Conservation (phyloP, 306 rosid genomes). For the Lotus japonicus region DNA sequence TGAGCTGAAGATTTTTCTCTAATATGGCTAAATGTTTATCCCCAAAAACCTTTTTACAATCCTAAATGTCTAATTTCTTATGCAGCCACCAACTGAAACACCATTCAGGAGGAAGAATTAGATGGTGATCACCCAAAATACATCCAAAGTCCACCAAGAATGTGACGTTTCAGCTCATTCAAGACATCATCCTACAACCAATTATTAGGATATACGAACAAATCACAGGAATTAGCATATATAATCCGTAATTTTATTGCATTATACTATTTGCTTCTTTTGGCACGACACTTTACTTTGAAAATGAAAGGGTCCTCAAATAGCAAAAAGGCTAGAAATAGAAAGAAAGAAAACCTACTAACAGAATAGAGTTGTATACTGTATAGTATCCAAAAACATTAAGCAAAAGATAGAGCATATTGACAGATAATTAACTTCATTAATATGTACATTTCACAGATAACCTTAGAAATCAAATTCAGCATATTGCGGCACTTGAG, state of each 20-base stretch:
- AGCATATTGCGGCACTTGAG: not conserved
- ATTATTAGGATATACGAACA: not conserved
- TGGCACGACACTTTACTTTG: not conserved
- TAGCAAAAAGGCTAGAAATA: not conserved
- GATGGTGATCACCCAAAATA: not conserved
- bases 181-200: not conserved
- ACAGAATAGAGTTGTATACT: not conserved
- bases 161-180: not conserved
- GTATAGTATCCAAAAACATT: too few relatives aligned
- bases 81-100: not conserved
- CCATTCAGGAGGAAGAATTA: not conserved
- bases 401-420: too few relatives aligned
- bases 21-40: not conserved
- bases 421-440: too few relatives aligned
- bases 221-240: not conserved
- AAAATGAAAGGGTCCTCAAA: not conserved
- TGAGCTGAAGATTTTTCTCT: not conserved
- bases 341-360: not conserved
- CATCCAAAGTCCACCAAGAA: constrained; percentile 12
- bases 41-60: not conserved
- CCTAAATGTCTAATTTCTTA: not conserved
- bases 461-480: not conserved
- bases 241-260: not conserved
- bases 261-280: not conserved
- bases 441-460: not conserved